Conservation (phyloP, 176 grass and related monocot species). For the Oryza coarctata region DNA sequence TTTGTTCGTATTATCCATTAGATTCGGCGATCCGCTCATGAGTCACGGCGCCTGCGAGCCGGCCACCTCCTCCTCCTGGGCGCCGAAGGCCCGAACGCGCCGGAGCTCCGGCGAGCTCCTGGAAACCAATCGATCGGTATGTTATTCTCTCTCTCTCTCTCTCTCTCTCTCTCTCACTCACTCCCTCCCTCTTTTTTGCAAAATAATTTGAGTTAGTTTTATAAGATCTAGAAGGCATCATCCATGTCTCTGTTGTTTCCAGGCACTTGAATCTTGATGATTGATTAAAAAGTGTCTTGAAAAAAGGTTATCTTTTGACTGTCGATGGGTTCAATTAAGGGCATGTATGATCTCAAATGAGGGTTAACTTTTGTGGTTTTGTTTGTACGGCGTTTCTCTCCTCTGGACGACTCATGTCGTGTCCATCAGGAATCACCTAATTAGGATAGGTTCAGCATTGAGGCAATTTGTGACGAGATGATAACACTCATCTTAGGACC, state of each 20-base stretch:
- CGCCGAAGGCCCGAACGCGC: too few relatives aligned
- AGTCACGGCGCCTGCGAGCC: too few relatives aligned
- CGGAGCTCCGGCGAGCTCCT: background rate
- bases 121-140: background rate
- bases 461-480: background rate
- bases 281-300: background rate
- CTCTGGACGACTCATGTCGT: slow-evolving; percentile 23
- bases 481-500: background rate
- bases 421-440: slow-evolving; percentile 6
- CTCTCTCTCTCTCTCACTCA: too few relatives aligned
- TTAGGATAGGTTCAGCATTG: background rate
- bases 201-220: background rate
- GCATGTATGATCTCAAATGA: background rate
- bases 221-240: background rate
- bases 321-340: background rate
- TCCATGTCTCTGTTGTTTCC: background rate
- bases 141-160: too few relatives aligned
- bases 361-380: background rate
- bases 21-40: too few relatives aligned
- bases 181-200: background rate
- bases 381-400: background rate
- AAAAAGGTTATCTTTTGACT: background rate
- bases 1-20: too few relatives aligned
- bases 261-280: slow-evolving; percentile 12
- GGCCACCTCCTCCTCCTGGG: too few relatives aligned